phyloP scores from a whole-genome alignment of 169 alveolate species.

The Eimeria tenella region DNA sequence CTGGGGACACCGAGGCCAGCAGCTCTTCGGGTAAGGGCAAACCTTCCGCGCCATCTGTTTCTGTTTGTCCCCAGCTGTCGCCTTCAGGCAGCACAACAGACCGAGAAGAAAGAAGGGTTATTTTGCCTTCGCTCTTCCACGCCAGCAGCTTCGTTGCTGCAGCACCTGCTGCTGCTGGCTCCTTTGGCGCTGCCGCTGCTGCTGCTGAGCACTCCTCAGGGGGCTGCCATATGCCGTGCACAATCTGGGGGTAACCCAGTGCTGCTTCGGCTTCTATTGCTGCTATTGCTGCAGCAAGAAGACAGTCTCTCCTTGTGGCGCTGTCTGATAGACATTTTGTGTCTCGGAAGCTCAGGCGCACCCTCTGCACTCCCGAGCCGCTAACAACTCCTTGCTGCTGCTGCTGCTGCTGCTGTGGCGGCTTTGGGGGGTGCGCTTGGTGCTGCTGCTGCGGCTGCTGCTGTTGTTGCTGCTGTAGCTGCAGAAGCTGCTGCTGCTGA shows the following conservation, averaged over 20 bases:
- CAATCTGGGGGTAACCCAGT: slow-evolving; percentile 71
- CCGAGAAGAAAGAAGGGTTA: slow-evolving; percentile 17
- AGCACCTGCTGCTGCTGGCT: slow-evolving; percentile 11
- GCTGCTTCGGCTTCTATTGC: slow-evolving; percentile 71
- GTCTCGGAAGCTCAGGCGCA: slow-evolving; percentile 12
- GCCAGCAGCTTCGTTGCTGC: background rate
- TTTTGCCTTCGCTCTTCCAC: background rate
- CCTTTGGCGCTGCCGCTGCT: slow-evolving; percentile 5
- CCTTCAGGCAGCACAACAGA: slow-evolving; percentile 54
- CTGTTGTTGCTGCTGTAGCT: slow-evolving; percentile 15
- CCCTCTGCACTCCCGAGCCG: slow-evolving; percentile 30
- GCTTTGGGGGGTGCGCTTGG: slow-evolving; percentile 43
- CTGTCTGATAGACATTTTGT: background rate
- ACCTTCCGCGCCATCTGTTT: background rate
- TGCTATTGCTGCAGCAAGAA: slow-evolving; percentile 61
- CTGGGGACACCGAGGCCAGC: background rate
- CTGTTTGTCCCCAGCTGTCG: slow-evolving; percentile 22
- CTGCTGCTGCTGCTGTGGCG: slow-evolving; percentile 25
- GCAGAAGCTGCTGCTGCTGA: slow-evolving; percentile 45
- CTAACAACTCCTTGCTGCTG: slow-evolving; percentile 40
- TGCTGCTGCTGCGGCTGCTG: slow-evolving; percentile 61
- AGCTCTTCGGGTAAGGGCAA: slow-evolving; percentile 5
- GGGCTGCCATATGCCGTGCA: slow-evolving; percentile 70
- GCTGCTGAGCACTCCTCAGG: slow-evolving; percentile 3
- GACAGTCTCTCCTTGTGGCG: slow-evolving; percentile 30